Percentiles rank a stretch among this genome's conserved stretches.
phyloP scores from a whole-genome alignment of 177 flowering plant species.

The Vitis hybrid region DNA sequence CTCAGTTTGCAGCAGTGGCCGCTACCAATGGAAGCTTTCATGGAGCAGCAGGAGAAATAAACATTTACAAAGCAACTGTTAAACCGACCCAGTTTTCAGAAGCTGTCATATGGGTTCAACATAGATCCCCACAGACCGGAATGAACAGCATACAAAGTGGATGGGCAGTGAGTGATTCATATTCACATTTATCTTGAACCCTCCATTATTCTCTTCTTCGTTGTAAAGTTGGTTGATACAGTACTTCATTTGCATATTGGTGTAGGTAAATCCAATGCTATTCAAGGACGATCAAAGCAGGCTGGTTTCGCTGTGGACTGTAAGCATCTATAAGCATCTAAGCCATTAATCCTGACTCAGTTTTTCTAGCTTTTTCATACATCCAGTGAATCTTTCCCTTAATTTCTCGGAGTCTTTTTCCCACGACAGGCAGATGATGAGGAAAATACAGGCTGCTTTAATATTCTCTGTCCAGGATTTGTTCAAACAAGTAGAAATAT shows the following conservation, averaged over 20 bases:
- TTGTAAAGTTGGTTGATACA: no score
- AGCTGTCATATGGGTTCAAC: not conserved
- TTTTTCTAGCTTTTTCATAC: no score
- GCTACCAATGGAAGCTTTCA: not conserved
- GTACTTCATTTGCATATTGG: no score
- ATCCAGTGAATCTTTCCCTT: no score
- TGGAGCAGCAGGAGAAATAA: not conserved
- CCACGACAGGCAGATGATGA: slow-evolving; percentile 23
- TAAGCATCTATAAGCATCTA: not conserved
- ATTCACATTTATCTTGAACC: not conserved
- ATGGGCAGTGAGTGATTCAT: not conserved
- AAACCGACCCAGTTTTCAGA: not conserved
- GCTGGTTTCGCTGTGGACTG: not conserved
- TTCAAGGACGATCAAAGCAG: not conserved
- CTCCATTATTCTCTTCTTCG: no score
- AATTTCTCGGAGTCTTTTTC: no score
- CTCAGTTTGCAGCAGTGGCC: not conserved
- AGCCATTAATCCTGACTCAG: no score
- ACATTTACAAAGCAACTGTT: not conserved
- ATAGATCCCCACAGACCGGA: not conserved
- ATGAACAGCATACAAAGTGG: not conserved
- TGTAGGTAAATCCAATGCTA: not conserved
- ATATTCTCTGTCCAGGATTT: slow-evolving; percentile 30
- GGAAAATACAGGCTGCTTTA: slow-evolving; percentile 27
- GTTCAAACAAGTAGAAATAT: slow-evolving; percentile 23